phyloP scores from a whole-genome alignment of 371 early-diverging fungal genomes.

The Saksenaea vasiformis region DNA sequence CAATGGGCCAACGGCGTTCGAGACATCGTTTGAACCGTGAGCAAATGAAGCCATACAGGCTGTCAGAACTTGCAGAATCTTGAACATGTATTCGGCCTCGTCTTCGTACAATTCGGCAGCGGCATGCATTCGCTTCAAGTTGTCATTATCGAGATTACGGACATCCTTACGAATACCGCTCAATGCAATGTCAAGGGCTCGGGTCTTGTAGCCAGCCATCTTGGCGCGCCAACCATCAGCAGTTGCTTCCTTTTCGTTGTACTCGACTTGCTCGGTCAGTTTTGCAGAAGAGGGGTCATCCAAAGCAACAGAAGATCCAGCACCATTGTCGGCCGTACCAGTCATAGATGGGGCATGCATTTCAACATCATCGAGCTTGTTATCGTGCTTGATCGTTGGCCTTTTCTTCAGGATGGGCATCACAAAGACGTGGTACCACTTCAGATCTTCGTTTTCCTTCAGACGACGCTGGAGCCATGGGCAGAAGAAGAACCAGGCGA shows the following conservation, averaged over 20 bases:
- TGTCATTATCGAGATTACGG: slow-evolving; percentile 48
- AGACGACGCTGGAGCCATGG: slow-evolving; percentile 68
- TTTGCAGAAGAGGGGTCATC: neutral
- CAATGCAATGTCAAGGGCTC: slow-evolving; percentile 12
- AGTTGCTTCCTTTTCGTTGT: slow-evolving; percentile 6
- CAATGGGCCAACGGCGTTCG: slow-evolving; percentile 87
- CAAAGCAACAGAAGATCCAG: too few relatives aligned
- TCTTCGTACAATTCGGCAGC: slow-evolving; percentile 72
- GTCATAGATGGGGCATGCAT: slow-evolving; percentile 8
- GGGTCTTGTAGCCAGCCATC: slow-evolving; percentile 16
- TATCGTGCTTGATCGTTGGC: slow-evolving; percentile 27
- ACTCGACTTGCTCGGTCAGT: neutral
- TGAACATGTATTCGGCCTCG: slow-evolving; percentile 83
- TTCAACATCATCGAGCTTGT: slow-evolving; percentile 21
- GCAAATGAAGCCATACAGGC: slow-evolving; percentile 87
- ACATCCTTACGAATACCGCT: slow-evolving; percentile 66
- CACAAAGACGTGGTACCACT: slow-evolving; percentile 70
- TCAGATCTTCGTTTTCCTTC: slow-evolving; percentile 64
- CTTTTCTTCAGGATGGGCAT: slow-evolving; percentile 52
- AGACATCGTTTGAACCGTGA: slow-evolving; percentile 91
- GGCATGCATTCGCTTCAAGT: slow-evolving; percentile 59
- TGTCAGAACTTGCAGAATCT: slow-evolving; percentile 83
- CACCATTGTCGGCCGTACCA: neutral
- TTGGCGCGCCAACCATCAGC: neutral
- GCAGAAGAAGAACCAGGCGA: slow-evolving; percentile 61